Percentiles rank a stretch among this genome's conserved stretches.
These are phyloP conservation scores for Harrya chromipes DNA, from an alignment of 768 basidiomycete genomes.

Conservation along the genomic window DNA sequence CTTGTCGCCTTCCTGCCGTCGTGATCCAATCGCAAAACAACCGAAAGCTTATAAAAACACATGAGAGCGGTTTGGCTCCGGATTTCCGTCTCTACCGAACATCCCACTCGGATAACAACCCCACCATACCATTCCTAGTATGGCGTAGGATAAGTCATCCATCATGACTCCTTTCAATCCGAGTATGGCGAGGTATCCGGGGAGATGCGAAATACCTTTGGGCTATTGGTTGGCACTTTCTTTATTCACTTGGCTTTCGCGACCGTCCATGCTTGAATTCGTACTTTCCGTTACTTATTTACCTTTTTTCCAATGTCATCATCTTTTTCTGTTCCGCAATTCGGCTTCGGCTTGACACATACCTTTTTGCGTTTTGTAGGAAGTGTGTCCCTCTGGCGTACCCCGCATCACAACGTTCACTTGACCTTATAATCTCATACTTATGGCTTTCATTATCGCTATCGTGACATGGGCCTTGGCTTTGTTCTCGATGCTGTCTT, in stretches of 20 bases:
- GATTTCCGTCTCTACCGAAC: conserved; percentile 29
- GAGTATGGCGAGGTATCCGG: conserved; percentile 4
- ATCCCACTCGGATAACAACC: conserved; percentile 7
- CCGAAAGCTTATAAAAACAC: conserved; percentile 32
- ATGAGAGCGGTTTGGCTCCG: conserved; percentile 46
- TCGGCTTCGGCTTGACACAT: conserved; percentile 33
- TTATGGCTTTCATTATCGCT: conserved; percentile 31
- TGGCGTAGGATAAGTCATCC: conserved; percentile 3
- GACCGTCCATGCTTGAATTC: conserved; percentile 26
- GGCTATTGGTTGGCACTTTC: conserved; percentile 63
- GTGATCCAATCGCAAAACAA: conserved; percentile 30
- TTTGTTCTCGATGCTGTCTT: conserved; percentile 27
- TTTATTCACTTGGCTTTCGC: conserved; percentile 46
- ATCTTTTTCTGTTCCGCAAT: conserved; percentile 32
- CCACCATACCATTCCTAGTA: conserved; percentile 5
- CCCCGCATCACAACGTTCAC: conserved; percentile 26
- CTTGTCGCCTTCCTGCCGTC: conserved; percentile 16
- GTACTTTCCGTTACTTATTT: conserved; percentile 27
- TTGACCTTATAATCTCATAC: conserved; percentile 30
- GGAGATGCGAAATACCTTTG: conserved; percentile 35
- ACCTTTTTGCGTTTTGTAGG: conserved; percentile 19
- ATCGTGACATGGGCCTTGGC: conserved; percentile 21
- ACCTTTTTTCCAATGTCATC: conserved; percentile 29
- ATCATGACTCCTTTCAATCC: not conserved
- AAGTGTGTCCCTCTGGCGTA: conserved; percentile 23